Evolutionary conservation across 345 rosid species (phyloP), one percentile per base, ranked within the genome.

Genomic region (Erysimum cheiranthoides): DNA sequence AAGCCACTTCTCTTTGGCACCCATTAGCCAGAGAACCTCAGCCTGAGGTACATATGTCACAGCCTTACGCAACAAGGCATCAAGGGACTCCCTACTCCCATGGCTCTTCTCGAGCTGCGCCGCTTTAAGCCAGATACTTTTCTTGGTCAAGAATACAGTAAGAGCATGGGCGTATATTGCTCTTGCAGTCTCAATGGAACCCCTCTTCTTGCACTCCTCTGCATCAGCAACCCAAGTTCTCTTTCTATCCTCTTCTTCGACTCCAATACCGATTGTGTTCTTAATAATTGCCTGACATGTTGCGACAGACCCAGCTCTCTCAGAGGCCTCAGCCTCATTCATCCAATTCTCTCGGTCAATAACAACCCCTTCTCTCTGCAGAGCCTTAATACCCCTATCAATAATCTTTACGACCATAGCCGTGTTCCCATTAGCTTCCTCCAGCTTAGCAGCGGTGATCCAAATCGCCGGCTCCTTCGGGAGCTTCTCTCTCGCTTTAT

Each of bases 211-310:
- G 50, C 50, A 45, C 50, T 45, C 50, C 1, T 45, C 50, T 45
- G 50, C 50, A 45, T 45, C 50, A 45, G 50, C 50, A 45, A 45
- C 50, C 50, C 50, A 45, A 45, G 50, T 45, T 45, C 50, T 45
- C 50, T 45, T 45, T 45, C 50, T 45, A 45, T 45, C 50, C 50
- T 45, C 18, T 40, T 45, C 50, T n/a, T 45, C 50, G 18, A 45
- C 50, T 45, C 50, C 50, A 45, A 45, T 45, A 45, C 50, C 18
- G 50, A 45, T 45, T 45, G 50, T 45, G 50, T 45, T 14, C 50
- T 45, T 45, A 45, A 45, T 45, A 2, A 45, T 45, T 1, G 50
- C 50, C 50, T 45, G 50, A 1, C 50, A 45, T 6, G 50, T 45
- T 45, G 50, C 50, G 8, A 45, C 50, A 45, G 50, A 45, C 50